A percentile compares a stretch with the other conserved stretches of the same genome.
Conservation (phyloP, 129 eudicot species). For the Daucus carota region DNA sequence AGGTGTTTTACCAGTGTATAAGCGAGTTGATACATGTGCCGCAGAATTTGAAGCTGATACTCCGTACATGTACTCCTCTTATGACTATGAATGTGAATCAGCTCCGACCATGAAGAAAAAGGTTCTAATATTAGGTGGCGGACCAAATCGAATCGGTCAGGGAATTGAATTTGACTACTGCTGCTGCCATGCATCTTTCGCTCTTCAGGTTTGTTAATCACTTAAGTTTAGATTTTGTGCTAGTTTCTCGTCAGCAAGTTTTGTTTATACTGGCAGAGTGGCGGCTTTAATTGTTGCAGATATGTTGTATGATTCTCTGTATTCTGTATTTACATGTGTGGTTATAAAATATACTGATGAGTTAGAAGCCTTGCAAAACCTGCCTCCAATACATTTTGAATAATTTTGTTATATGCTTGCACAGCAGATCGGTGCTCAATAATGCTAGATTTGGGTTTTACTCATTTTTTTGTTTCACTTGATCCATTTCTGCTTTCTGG, state of each 20-base stretch:
- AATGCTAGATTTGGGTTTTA: neutral
- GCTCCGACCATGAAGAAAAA: conserved; percentile 72
- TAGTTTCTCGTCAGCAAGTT: neutral
- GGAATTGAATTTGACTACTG: conserved; percentile 94
- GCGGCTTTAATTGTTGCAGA: too few species aligned
- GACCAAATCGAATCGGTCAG: conserved; percentile 91
- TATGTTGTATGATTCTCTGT: neutral
- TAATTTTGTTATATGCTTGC: neutral
- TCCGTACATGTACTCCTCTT: conserved; percentile 91
- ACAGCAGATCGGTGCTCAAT: neutral
- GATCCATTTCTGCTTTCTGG: neutral
- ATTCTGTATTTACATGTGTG: neutral
- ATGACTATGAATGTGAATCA: conserved; percentile 57
- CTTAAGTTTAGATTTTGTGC: neutral
- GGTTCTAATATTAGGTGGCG: conserved; percentile 85
- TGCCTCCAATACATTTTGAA: neutral
- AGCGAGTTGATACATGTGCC: conserved; percentile 93
- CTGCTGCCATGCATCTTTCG: conserved; percentile 95
- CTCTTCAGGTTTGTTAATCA: conserved; percentile 66
- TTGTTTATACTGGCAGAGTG: neutral
- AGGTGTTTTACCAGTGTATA: conserved; percentile 71
- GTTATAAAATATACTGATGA: neutral
- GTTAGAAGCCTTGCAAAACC: neutral
- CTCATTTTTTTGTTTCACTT: neutral
- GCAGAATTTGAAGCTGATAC: conserved; percentile 95